Evolutionary conservation across 805 yeast species (phyloP).

Genomic region (Kuraishia molischiana): DNA sequence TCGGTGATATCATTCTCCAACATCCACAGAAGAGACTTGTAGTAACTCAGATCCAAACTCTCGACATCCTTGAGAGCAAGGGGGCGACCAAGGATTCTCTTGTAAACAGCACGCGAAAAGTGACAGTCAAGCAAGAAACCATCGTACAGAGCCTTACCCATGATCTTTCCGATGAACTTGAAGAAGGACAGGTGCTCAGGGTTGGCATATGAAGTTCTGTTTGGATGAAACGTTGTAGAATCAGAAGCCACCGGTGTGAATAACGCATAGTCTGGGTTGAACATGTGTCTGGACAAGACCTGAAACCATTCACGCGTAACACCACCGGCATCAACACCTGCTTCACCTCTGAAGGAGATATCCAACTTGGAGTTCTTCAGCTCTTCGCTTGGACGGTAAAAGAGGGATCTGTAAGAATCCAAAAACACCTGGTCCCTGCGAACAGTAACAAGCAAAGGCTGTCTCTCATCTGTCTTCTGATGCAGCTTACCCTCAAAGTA

Average conservation of each 20-base stretch:
- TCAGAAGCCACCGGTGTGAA: conserved; percentile 89
- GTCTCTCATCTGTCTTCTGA: conserved; percentile 27
- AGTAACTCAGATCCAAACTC: conserved; percentile 83
- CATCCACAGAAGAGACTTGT: conserved; percentile 92
- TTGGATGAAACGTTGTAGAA: conserved; percentile 91
- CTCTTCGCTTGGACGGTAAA: conserved; percentile 68
- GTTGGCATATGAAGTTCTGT: conserved; percentile 82
- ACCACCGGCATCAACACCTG: conserved; percentile 98
- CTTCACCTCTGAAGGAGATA: conserved; percentile 83
- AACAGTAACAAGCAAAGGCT: conserved; percentile 54
- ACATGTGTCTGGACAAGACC: conserved; percentile 87
- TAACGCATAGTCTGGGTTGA: conserved; percentile 89
- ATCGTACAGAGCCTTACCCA: conserved; percentile 91
- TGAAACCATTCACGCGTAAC: conserved; percentile 97
- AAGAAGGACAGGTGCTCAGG: conserved; percentile 91
- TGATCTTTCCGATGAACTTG: conserved; percentile 87
- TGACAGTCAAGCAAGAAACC: conserved; percentile 84
- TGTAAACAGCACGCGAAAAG: conserved; percentile 91
- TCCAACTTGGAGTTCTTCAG: conserved; percentile 66
- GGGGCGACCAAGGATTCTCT: conserved; percentile 66
- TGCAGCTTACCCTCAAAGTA: conserved; percentile 75
- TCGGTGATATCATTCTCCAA: conserved; percentile 94
- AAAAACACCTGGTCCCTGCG: conserved; percentile 86
- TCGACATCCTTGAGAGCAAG: conserved; percentile 92
- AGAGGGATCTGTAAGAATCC: conserved; percentile 78